phyloP scores from a whole-genome alignment of 768 basidiomycete species.

The Lentinula lateritia region DNA sequence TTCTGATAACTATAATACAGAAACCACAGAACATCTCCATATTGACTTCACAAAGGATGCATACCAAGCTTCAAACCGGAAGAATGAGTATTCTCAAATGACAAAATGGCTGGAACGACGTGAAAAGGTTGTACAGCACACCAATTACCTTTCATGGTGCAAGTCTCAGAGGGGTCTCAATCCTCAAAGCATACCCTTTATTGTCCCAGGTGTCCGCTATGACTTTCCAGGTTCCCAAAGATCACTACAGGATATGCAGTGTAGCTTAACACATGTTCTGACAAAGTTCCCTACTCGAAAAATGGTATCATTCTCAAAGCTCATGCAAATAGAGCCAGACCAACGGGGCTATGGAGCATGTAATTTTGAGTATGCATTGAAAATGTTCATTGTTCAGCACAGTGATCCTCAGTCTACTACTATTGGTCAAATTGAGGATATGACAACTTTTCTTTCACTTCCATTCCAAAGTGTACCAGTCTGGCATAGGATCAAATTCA shows the following conservation, averaged over 20 bases:
- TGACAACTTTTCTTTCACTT: not conserved
- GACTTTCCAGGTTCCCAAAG: not conserved
- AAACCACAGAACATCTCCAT: constrained; percentile 11
- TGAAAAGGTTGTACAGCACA: not conserved
- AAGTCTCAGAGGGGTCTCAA: no score
- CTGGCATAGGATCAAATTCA: not conserved
- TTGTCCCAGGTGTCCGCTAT: not conserved
- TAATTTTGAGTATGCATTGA: not conserved
- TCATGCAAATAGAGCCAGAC: no score
- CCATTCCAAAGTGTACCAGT: not conserved
- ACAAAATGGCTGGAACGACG: not conserved
- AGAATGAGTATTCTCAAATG: constrained; percentile 18
- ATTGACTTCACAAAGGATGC: no score
- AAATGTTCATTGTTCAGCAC: not conserved
- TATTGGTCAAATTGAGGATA: not conserved
- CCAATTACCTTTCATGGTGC: no score
- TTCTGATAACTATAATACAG: constrained; percentile 19
- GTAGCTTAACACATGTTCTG: not conserved
- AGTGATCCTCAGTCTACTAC: not conserved
- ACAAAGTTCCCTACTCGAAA: not conserved
- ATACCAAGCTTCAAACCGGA: constrained; percentile 17
- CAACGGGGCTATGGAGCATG: not conserved
- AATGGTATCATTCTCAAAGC: not conserved
- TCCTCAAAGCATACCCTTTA: no score
- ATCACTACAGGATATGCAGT: not conserved